Evolutionary conservation across 805 yeast genomes (phyloP), one percentile per base, ranked within the genome.

Genomic region (Yarrowia sp.): DNA sequence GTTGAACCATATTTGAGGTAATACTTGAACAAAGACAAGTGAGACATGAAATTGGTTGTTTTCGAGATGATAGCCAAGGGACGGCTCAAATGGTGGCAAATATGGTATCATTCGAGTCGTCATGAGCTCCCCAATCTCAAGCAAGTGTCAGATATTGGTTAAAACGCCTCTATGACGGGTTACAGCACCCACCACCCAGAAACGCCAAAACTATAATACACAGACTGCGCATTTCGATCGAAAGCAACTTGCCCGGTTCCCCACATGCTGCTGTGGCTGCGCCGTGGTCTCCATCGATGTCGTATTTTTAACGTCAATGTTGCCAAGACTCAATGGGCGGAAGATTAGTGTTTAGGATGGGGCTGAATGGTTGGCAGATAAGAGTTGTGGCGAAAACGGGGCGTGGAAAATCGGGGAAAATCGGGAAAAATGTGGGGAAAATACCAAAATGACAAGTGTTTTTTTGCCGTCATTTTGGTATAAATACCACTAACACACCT

Each of bases 261-360:
- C 30, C 30, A 24, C 30, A 24, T 5, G 30, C 7, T 24, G 30
- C 30, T 24, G 30, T 24, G 30, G 30, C 30, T 24, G 30, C 30
- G 6, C 30, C 30, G 30, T 24, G 30, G 30, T 7, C 30, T 24
- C 30, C 30, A 24, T 24, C 30, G 7, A 24, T 24, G 49, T 44
- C 49, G 49, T 44, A 44, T 44, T 20, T 12, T 12, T 19, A 20
- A 44, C 47, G n/a, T 44, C 44, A 19, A 8, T 24, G 50, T 20
- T 46, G 50, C 50, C 50, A 46, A 46, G 50, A 24, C 34, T 5
- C 30, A 24, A 24, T 46, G 17, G 50, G 49, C n/a, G n/a, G n/a
- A 46, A 46, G 50, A 46, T 46, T 46, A 46, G 50, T 9, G 50
- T 46, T 46, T 46, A 46, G 50, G 50, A 46, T 46, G 50, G 34